A percentile compares a stretch with the other conserved stretches of the same genome.
Conservation (phyloP, 805 yeast species). For the Wickerhamiella shivajii region DNA sequence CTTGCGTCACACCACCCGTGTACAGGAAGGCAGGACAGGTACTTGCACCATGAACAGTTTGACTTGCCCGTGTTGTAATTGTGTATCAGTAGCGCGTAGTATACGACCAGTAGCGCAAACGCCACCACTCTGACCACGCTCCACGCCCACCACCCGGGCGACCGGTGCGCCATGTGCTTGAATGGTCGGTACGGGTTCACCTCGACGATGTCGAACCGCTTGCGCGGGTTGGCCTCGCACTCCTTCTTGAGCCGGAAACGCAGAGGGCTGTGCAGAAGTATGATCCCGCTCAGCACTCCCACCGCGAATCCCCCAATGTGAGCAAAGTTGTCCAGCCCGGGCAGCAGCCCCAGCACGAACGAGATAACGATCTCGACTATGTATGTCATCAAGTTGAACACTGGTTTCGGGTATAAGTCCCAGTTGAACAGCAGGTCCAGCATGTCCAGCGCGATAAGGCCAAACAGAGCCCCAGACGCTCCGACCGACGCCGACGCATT, state of each 20-base stretch:
- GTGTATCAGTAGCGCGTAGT: slow-evolving; percentile 34
- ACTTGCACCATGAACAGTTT: slow-evolving; percentile 58
- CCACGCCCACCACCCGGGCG: slow-evolving; percentile 36
- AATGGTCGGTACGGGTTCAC: slow-evolving; percentile 17
- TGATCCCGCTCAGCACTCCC: slow-evolving; percentile 39
- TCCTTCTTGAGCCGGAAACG: slow-evolving; percentile 11
- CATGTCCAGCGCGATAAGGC: slow-evolving; percentile 49
- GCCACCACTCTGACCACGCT: slow-evolving; percentile 32
- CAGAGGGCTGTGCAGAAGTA: slow-evolving; percentile 42
- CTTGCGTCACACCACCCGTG: slow-evolving; percentile 47
- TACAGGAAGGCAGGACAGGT: slow-evolving; percentile 55
- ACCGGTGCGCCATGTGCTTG: slow-evolving; percentile 16
- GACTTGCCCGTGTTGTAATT: slow-evolving; percentile 38
- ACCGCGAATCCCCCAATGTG: slow-evolving; percentile 63
- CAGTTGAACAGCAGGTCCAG: slow-evolving; percentile 39
- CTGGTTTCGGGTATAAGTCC: slow-evolving; percentile 34
- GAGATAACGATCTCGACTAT: slow-evolving; percentile 44
- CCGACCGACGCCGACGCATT: slow-evolving; percentile 54
- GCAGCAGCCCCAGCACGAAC: slow-evolving; percentile 49
- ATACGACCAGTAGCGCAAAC: slow-evolving; percentile 33
- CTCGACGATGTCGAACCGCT: slow-evolving; percentile 15
- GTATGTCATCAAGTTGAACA: slow-evolving; percentile 32
- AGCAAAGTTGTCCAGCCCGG: slow-evolving; percentile 61
- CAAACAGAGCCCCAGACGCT: slow-evolving; percentile 59
- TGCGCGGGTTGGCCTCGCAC: slow-evolving; percentile 11